Conservation (phyloP, 2,329 filamentous ascomycete species). For the Acephala macrosclerotiorum region DNA sequence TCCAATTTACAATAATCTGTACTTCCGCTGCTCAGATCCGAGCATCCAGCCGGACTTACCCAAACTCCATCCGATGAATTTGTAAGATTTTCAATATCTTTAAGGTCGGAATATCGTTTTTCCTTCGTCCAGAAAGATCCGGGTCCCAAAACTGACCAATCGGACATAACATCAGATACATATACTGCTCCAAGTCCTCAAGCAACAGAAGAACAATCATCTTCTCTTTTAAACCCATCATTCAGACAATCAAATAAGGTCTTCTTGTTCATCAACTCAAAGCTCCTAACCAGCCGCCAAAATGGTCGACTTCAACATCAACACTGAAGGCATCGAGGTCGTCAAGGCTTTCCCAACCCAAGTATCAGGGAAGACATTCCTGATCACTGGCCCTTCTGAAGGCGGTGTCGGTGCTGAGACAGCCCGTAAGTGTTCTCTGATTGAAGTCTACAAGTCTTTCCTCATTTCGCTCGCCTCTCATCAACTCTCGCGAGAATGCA, state of each 20-base stretch:
- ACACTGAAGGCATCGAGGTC: conserved; percentile 24
- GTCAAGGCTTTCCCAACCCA: conserved; percentile 26
- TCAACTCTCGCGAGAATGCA: no score
- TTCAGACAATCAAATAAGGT: background rate
- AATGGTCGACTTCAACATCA: conserved; percentile 19
- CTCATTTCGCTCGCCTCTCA: conserved; percentile 21
- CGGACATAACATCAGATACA: conserved; percentile 5
- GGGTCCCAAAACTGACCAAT: background rate
- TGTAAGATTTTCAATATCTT: background rate
- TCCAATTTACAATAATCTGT: background rate
- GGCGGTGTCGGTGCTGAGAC: conserved; percentile 7
- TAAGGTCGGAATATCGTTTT: background rate
- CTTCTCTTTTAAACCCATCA: background rate
- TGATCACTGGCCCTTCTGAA: conserved; percentile 30
- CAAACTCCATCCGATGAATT: background rate
- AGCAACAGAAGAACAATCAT: background rate
- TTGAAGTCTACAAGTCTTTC: no score
- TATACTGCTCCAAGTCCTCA: background rate
- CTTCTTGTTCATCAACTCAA: background rate
- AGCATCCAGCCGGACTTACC: background rate
- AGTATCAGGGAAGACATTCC: conserved; percentile 28
- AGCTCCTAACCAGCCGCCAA: background rate
- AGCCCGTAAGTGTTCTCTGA: background rate
- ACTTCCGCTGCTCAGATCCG: background rate
- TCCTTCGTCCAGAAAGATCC: background rate